These are phyloP conservation scores for Hyparrhenia diplandra DNA, from an alignment of 176 grass and related monocot species.

Conservation along the genomic window DNA sequence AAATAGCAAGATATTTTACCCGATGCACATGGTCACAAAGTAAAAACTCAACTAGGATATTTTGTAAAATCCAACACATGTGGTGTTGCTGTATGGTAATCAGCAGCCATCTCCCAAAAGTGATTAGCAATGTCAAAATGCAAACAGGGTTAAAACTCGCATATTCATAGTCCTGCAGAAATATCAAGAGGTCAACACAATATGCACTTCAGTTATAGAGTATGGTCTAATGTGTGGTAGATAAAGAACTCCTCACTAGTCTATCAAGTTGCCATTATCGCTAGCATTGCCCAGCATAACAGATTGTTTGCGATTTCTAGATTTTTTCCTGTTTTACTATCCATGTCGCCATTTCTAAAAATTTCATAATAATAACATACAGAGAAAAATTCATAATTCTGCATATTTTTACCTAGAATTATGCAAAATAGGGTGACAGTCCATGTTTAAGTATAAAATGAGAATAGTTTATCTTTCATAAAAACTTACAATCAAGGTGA, in stretches of 20 bases:
- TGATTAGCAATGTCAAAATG: conserved; percentile 96
- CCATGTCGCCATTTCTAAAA: background rate
- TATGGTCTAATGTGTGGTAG: background rate
- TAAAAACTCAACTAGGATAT: conserved; percentile 81
- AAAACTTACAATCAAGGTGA: conserved; percentile 81
- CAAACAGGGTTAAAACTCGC: conserved; percentile 88
- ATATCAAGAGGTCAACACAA: background rate
- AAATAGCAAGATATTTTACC: background rate
- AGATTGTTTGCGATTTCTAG: background rate
- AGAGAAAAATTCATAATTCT: background rate
- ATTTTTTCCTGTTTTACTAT: background rate
- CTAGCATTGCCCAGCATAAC: background rate
- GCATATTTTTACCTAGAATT: background rate
- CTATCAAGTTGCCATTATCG: background rate
- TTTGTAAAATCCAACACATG: conserved; percentile 81
- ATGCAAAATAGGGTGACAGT: background rate
- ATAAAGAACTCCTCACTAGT: background rate
- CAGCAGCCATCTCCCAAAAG: conserved; percentile 93
- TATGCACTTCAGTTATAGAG: background rate
- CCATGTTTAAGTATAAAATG: background rate
- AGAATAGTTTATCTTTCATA: background rate
- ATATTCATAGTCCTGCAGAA: conserved; percentile 87
- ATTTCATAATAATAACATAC: background rate
- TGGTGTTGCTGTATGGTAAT: conserved; percentile 79
- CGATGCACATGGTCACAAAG: background rate